phyloP scores from a whole-genome alignment of 257 asterid genomes.

The Scutellaria barbata region DNA sequence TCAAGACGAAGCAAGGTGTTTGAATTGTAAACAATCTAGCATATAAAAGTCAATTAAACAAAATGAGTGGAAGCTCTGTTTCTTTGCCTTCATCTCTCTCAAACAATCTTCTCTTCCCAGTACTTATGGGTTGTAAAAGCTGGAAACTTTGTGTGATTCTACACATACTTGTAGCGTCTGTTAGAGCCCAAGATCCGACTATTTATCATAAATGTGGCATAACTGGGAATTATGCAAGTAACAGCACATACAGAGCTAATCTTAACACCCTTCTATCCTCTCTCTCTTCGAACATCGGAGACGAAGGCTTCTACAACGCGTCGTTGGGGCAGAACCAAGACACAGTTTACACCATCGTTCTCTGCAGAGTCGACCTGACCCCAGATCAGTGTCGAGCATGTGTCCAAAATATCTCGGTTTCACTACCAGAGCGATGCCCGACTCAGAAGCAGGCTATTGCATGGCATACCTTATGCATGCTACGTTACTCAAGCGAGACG shows the following conservation, averaged over 20 bases:
- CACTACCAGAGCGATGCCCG: conserved; percentile 20
- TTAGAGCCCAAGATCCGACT: neutral
- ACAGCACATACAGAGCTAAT: conserved; percentile 30
- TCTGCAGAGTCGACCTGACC: conserved; percentile 33
- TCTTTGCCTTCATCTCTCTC: neutral
- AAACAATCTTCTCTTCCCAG: neutral
- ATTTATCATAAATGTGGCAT: neutral
- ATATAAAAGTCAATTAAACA: too few relatives aligned
- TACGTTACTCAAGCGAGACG: conserved; percentile 32
- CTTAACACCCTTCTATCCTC: conserved; percentile 30
- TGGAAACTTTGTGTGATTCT: neutral
- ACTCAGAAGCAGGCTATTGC: conserved; percentile 12
- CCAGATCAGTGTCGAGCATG: conserved; percentile 16
- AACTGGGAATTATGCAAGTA: conserved; percentile 22
- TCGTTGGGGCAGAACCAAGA: conserved; percentile 30
- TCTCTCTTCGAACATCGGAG: conserved; percentile 13
- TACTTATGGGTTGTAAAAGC: neutral
- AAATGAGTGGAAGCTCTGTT: too few relatives aligned
- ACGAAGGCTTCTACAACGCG: conserved; percentile 27
- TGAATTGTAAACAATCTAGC: too few relatives aligned
- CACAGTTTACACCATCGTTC: conserved; percentile 21
- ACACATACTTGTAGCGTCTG: neutral
- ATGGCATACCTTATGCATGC: conserved; percentile 12
- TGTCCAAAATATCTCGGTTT: neutral
- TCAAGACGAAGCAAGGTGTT: too few relatives aligned